A percentile compares a stretch with the other conserved stretches of the same genome.
These are phyloP conservation scores for Claviceps cyperi DNA, from an alignment of 2,329 filamentous ascomycete species.

Conservation along the genomic window DNA sequence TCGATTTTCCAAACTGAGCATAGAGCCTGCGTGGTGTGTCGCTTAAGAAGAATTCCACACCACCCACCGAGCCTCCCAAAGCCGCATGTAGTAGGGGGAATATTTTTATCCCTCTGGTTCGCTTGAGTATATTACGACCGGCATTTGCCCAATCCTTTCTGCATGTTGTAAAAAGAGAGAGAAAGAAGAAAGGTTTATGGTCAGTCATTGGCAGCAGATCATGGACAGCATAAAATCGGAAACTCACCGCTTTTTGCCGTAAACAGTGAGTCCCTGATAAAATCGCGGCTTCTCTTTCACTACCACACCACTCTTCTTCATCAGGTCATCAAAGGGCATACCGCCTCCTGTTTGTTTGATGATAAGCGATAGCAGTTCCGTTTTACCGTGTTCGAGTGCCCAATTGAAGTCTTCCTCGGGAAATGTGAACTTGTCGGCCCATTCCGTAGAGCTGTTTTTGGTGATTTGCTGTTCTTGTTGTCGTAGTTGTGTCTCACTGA, in stretches of 20 bases:
- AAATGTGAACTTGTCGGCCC: constrained; percentile 22
- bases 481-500: constrained; percentile 21
- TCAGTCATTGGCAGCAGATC: neutral
- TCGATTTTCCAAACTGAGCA: constrained; percentile 47
- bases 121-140: constrained; percentile 32
- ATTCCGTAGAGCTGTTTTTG: constrained; percentile 20
- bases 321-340: constrained; percentile 51
- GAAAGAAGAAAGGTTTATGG: neutral
- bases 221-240: neutral
- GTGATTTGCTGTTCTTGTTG: constrained; percentile 1
- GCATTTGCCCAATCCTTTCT: constrained; percentile 57
- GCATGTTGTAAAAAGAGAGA: neutral
- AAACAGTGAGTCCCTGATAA: constrained; percentile 65
- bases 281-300: constrained; percentile 50
- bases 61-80: constrained; percentile 42
- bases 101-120: constrained; percentile 25
- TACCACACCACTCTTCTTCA: constrained; percentile 50
- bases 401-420: constrained; percentile 25
- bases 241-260: constrained; percentile 49
- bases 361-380: constrained; percentile 44
- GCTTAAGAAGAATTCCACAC: constrained; percentile 64
- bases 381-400: constrained; percentile 34
- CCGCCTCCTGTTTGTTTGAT: constrained; percentile 54
- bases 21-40: constrained; percentile 56
- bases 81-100: constrained; percentile 50